Conservation (phyloP, 2,329 filamentous ascomycete genomes). For the Pseudogymnoascus sp. region DNA sequence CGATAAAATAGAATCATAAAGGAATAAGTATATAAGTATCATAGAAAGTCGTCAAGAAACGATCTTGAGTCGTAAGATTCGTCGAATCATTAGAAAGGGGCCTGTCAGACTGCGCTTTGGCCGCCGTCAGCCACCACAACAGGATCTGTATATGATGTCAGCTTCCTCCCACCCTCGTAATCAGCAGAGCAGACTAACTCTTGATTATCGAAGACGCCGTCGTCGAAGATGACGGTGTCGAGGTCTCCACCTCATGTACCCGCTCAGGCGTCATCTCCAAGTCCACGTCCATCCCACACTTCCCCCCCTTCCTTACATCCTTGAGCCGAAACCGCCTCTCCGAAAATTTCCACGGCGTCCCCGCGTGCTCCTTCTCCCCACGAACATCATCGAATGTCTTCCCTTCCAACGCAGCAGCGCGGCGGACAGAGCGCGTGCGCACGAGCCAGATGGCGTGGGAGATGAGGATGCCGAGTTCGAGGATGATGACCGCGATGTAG, state of each 20-base stretch:
- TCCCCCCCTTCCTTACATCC: not conserved
- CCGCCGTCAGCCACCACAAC: not conserved
- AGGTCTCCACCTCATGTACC: not conserved
- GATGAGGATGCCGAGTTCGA: slow-evolving; percentile 52
- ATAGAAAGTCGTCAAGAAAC: not conserved
- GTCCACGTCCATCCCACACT: not conserved
- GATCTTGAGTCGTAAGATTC: not conserved
- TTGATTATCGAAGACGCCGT: not conserved
- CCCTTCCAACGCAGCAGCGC: slow-evolving; percentile 41
- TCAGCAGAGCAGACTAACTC: not conserved
- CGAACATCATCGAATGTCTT: slow-evolving; percentile 48
- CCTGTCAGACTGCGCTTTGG: not conserved
- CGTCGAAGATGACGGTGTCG: not conserved
- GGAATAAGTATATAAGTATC: not conserved
- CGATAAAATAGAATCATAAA: not conserved
- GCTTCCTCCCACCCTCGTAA: not conserved
- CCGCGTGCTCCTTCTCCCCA: slow-evolving; percentile 29
- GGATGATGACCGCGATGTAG: slow-evolving; percentile 47
- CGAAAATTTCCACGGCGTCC: slow-evolving; percentile 31
- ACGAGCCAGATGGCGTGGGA: slow-evolving; percentile 52
- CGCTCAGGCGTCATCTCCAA: not conserved
- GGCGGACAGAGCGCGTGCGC: slow-evolving; percentile 44
- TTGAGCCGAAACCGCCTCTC: slow-evolving; percentile 24
- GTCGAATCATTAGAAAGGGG: not conserved
- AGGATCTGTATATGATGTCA: not conserved